Evolutionary conservation across 495 filamentous ascomycete genomes (phyloP), one percentile per base, ranked within the genome.

Genomic region (Emericellopsis terricola): DNA sequence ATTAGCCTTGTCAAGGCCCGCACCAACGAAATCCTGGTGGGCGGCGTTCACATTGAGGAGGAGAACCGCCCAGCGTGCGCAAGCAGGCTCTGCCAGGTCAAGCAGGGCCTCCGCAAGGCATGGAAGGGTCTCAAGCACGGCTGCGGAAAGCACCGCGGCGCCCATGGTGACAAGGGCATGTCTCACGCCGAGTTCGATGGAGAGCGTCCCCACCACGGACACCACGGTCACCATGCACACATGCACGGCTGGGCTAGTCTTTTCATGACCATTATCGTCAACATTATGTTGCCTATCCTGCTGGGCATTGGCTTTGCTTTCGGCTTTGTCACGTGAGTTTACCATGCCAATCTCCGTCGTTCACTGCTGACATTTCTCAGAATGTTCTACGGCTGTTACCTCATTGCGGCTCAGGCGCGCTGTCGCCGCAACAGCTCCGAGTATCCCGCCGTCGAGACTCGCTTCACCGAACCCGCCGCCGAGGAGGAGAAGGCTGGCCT

Each of bases 241-340:
- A 36, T 52, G 32, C 50, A 52, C 36, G 55, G 46, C 37, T 62
- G 62, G 52, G 44, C 44, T 27, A 41, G 51, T 34, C 47, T 65
- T 18, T 42, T 69, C 29, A 56, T 50, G 50, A 55, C 56, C 38
- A 52, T 69, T 21, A 52, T 51, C 24, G 47, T 56, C 7, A 59
- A 67, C 39, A 59, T 71, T 20, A 42, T 71, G 14, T 48, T 71
- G 15, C 68, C 66, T 1, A 48, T 69, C 15, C 38, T 64, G 11
- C 47, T 71, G 30, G 68, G 68, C 31, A 55, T 71, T 29, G 46
- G 60, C 18, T 64, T 62, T 34, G 68, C 67, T 41, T 51, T 71
- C n/a, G 50, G 49, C 29, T 56, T 61, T 31, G 64, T 62, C 53
- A 42, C 67, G 61, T 63, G 50, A 51, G 60, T 55, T 36, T 31